phyloP scores from a whole-genome alignment of 2,329 filamentous ascomycete genomes.

The Aureobasidium melanogenum region DNA sequence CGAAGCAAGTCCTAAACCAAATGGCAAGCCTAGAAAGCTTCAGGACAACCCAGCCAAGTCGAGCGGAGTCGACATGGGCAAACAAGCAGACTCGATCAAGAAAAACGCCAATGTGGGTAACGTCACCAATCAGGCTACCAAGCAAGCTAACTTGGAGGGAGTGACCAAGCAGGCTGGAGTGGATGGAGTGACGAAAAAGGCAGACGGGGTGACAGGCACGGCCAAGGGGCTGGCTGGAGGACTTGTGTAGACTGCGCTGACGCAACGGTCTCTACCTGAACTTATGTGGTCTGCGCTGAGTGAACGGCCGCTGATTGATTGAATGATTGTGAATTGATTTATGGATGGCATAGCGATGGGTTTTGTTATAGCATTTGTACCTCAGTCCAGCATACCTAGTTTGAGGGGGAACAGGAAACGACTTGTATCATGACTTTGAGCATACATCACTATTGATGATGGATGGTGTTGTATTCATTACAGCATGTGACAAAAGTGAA shows the following conservation, averaged over 20 bases:
- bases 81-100: slow-evolving; percentile 11
- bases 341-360: slow-evolving; percentile 7
- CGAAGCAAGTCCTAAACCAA: background rate
- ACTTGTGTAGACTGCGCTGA: slow-evolving; percentile 7
- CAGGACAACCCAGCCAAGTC: slow-evolving; percentile 13
- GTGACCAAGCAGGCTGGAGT: slow-evolving; percentile 7
- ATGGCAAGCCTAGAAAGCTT: slow-evolving; percentile 11
- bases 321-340: background rate
- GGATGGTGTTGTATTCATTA: background rate
- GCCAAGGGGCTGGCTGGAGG: slow-evolving; percentile 2
- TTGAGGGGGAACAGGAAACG: background rate
- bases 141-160: slow-evolving; percentile 12
- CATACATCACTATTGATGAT: background rate
- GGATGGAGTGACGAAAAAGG: background rate
- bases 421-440: background rate
- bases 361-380: background rate
- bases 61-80: slow-evolving; percentile 3
- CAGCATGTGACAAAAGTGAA: background rate
- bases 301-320: background rate
- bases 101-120: slow-evolving; percentile 14
- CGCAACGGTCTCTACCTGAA: background rate
- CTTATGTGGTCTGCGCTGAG: slow-evolving; percentile 2
- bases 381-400: background rate
- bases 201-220: background rate
- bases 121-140: slow-evolving; percentile 13